Evolutionary conservation across 2,329 filamentous ascomycete genomes (phyloP).

Genomic region (Thielaviopsis cerberus): DNA sequence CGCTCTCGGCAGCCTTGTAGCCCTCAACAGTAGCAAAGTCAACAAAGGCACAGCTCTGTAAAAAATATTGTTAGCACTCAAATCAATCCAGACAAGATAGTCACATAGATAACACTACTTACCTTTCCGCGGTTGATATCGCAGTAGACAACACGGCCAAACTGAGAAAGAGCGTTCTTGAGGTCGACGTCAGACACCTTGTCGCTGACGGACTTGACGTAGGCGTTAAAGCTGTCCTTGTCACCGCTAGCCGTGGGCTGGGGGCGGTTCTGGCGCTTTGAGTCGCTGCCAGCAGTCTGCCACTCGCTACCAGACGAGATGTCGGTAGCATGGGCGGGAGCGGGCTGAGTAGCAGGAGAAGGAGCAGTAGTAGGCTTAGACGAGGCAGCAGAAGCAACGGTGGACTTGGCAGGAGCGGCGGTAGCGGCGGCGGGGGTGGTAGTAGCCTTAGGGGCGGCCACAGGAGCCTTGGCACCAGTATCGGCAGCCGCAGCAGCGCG

Average conservation of each 20-base stretch:
- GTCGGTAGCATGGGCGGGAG: slow-evolving; percentile 23
- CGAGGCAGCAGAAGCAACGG: slow-evolving; percentile 17
- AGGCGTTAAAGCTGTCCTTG: slow-evolving; percentile 63
- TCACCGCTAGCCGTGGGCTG: slow-evolving; percentile 47
- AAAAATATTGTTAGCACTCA: slow-evolving; percentile 13
- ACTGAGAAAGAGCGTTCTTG: slow-evolving; percentile 49
- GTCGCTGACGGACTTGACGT: slow-evolving; percentile 90
- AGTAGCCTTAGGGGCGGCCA: slow-evolving; percentile 26
- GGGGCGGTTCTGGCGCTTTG: slow-evolving; percentile 63
- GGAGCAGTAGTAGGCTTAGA: slow-evolving; percentile 18
- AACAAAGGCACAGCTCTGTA: slow-evolving; percentile 85
- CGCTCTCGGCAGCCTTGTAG: slow-evolving; percentile 64
- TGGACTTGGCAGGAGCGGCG: slow-evolving; percentile 15
- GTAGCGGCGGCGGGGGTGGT: slow-evolving; percentile 33
- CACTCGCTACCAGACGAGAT: slow-evolving; percentile 42
- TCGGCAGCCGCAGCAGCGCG: slow-evolving; percentile 38
- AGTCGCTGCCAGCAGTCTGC: slow-evolving; percentile 73
- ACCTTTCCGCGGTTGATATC: slow-evolving; percentile 76
- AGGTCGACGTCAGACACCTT: slow-evolving; percentile 63
- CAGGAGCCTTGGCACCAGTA: slow-evolving; percentile 20
- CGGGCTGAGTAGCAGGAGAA: slow-evolving; percentile 15
- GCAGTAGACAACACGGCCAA: slow-evolving; percentile 53
- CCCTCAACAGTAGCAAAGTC: slow-evolving; percentile 70
- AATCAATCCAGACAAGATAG: background rate
- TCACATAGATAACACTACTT: slow-evolving; percentile 14